Base-by-base conservation (phyloP, 371 early-diverging fungal species). In the Actinomortierella wolfii region DNA sequence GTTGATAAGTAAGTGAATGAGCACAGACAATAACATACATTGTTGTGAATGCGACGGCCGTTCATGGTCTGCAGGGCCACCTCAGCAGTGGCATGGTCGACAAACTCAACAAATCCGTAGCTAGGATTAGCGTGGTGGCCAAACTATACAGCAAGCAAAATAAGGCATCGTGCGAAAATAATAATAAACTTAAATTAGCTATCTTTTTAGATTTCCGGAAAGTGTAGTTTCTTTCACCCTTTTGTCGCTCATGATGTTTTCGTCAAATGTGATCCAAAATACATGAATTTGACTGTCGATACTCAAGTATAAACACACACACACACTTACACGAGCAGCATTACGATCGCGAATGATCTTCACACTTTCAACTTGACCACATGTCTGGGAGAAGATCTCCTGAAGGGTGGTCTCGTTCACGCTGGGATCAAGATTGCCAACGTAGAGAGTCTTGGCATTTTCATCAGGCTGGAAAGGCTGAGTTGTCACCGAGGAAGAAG, bases 61-160 rank as follows among this genome's bases (percentile, higher is more conserved):
- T 92, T 92, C 77, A 95, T 81, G 24, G 68, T 79, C 65, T 89
- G 84, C 24, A 94, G 76, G 42, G 94, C 94, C 56, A 76, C 65
- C 44, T 91, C 91, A 23, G 96, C 96, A 46, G 82, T 74, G 42
- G 78, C 78, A 67, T 87, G 89, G 45, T 90, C 91, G 50, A 64
- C 74, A 81, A 89, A 93, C 68, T 94, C 95, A 45, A 96, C 89
- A 76, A 96, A 96, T n/a, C 94, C 96, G 79, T 92, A 96, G 78
- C 90, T 92, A 57, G 91, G 77, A 28, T 90, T 86, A 23, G 79
- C 80, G 45, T 83, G 70, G 39, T 71, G 67, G 55, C 68, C 75
- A 67, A 74, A 68, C 71, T 65, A 56, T 17, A 15, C 23, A 57
- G 9, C 21, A 21, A 57, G n/a, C 3, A 48, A 50, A 45, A 28